Base-by-base conservation (phyloP, 2,329 filamentous ascomycete genomes). In the Zasmidium citrigriseum region DNA sequence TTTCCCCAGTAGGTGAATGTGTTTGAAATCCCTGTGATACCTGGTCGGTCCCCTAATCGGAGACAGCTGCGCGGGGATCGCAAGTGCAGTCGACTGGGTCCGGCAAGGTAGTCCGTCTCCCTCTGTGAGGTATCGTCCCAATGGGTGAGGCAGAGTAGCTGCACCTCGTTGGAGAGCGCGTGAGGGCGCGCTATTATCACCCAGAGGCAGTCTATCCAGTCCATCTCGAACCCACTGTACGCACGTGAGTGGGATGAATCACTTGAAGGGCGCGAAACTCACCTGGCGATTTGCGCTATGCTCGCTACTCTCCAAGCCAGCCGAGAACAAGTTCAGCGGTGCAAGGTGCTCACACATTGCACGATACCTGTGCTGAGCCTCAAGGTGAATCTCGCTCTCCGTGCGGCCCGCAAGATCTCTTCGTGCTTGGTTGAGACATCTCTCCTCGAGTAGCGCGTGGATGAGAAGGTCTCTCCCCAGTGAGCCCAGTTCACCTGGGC, bases 1-100 rank as follows among this genome's bases (percentile, higher is more conserved):
- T 68, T 82, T 86, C 1, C 86, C 86, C 2, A 89, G 76, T 1
- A 85, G 68, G 18, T 76, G 78, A 12, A 86, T 68, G 62, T 86
- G 80, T 20, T 77, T 74, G 59, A 82, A 85, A 59, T 82, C 82
- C 38, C 76, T 74, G 2, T 74, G 69, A 64, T 83, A 84, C 46
- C 80, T 78, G 34, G n/a, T n/a, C n/a, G 72, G 58, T 52, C 68
- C 38, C 16, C 2, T 12, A 38, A 25, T 4, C 14, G 24, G 4
- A 16, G 14, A 41, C 14, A 41, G 34, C 16, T 41, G 34, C 34
- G 14, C 27, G 27, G 27, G 27, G 27, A 34, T 34, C 7, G 14
- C 7, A 34, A 34, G 16, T 4, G 12, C 14, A 16, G 4, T 41
- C 7, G 7, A 41, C 12, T 9, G 34, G 14, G 4, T n/a, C n/a